Percentiles rank a stretch among this genome's conserved stretches.
Evolutionary conservation across 2,329 filamentous ascomycete genomes (phyloP).

Genomic region (Sclerotinia borealis): DNA sequence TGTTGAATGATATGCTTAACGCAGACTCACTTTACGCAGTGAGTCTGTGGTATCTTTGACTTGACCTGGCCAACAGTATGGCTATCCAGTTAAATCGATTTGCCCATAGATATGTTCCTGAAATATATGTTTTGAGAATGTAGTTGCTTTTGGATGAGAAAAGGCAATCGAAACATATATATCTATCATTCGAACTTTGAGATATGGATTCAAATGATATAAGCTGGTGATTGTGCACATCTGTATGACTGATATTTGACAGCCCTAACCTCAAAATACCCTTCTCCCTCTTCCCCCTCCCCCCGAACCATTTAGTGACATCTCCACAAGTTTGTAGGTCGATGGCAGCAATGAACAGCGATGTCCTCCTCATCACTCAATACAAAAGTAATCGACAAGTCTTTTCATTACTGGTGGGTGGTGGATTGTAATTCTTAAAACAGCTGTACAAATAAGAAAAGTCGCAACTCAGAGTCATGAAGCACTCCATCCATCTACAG

Average conservation of each 20-base stretch:
- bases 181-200: neutral
- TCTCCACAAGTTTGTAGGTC: too few species aligned
- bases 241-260: neutral
- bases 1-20: neutral
- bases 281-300: neutral
- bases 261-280: neutral
- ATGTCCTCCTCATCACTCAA: constrained; percentile 4
- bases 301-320: too few species aligned
- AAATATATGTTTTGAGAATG: neutral
- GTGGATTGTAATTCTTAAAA: constrained; percentile 32
- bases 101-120: neutral
- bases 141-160: neutral
- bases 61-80: neutral
- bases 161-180: neutral
- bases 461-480: constrained; percentile 23
- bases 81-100: neutral
- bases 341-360: neutral
- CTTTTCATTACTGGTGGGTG: constrained; percentile 15
- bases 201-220: neutral
- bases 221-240: neutral
- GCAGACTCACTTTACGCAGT: too few species aligned
- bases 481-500: constrained; percentile 22
- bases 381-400: neutral
- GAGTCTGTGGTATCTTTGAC: neutral
- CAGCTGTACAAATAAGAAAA: constrained; percentile 32